A percentile compares a stretch with the other conserved stretches of the same genome.
These are phyloP conservation scores for Phaffia rhodozyma DNA, from an alignment of 1,284 basidiomycete genomes.

Conservation along the genomic window DNA sequence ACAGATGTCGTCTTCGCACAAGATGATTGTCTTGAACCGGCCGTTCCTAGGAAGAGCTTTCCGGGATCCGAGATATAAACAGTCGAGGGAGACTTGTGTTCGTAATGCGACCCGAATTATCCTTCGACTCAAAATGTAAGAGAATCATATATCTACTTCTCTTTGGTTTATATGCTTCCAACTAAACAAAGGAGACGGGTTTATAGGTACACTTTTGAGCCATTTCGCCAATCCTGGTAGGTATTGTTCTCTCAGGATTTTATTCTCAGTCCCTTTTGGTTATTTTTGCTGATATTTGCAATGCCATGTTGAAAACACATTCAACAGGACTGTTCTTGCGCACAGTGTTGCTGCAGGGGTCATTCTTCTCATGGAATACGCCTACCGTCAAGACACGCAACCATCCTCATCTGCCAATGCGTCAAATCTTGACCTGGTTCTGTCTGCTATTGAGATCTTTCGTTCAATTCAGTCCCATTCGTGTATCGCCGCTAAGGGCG, in stretches of 20 bases:
- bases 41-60: conserved; percentile 22
- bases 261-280: background rate
- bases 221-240: too few species aligned
- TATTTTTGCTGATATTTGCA: background rate
- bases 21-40: conserved; percentile 21
- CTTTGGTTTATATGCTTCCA: background rate
- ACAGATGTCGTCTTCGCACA: background rate
- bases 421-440: conserved; percentile 5
- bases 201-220: too few species aligned
- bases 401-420: background rate
- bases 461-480: background rate
- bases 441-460: conserved; percentile 14
- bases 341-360: background rate
- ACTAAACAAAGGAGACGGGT: too few species aligned
- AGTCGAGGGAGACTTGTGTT: conserved; percentile 17
- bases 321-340: background rate
- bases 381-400: background rate
- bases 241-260: too few species aligned
- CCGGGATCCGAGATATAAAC: conserved; percentile 17
- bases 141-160: background rate
- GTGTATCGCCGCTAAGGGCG: conserved; percentile 14
- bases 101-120: conserved; percentile 3
- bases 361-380: conserved; percentile 8
- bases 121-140: background rate
- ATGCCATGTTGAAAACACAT: background rate